Evolutionary conservation across 257 asterid genomes (phyloP), one percentile per base, ranked within the genome.

Genomic region (Nicotiana knightiana): DNA sequence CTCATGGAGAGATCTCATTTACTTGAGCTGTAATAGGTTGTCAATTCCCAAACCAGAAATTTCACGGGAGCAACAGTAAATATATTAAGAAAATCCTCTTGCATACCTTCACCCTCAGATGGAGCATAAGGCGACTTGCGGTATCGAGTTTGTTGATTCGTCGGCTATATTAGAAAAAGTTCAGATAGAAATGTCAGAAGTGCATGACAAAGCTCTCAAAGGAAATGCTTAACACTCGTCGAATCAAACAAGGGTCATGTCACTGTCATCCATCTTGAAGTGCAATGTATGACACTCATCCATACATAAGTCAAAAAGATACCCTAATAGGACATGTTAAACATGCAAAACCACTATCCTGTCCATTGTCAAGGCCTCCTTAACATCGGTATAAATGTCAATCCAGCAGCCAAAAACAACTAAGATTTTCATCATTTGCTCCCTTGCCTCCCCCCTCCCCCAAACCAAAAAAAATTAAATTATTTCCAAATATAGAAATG

Each of bases 71-170:
- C 43, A 75, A 75, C 43, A 75, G 35, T 24, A 32, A 4, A 53
- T 43, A 24, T 75, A 26, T 15, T 48, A 51, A 26, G 24, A 75
- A 61, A 80, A 26, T 43, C 64, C 39, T 39, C 61, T 57, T 46
- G 13, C 92, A n/a, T 88, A 93, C 98, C 99, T 91, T 95, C 97
- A 73, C 97, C 93, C 53, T 86, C 97, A 55, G 97, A 87, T 80
- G 99, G 99, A 53, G 98, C 99, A 90, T 79, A 95, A 66, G 90
- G 94, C 67, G 97, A 92, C 85, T 92, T 95, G 87, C 98, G 98
- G 84, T 95, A 95, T 81, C 99, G 92, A 5, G 99, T 93, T 88
- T 91, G 99, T 84, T 95, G 99, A 67, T 93, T 95, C 64, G 99
- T 90, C 86, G 98, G 99, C 99, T 95, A 80, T 18, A 87, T 81